Percentiles rank a stretch among this genome's conserved stretches.
Evolutionary conservation across 2,329 filamentous ascomycete species (phyloP).

Genomic region (Torrubiella hemipterigena): DNA sequence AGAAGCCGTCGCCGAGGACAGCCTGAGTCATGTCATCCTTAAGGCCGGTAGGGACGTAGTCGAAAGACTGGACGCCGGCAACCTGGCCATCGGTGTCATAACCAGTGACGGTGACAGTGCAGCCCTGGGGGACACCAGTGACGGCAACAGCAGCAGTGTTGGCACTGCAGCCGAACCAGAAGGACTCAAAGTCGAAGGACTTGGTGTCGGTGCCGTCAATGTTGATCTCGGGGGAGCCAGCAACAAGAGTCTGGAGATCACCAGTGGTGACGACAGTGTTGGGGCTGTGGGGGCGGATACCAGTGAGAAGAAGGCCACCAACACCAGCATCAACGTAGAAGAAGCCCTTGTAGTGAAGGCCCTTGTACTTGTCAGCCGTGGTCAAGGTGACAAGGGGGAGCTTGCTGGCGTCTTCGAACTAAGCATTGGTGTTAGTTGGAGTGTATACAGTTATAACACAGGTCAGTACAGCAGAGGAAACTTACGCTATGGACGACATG

Average conservation of each 20-base stretch:
- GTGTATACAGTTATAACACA: too few relatives aligned
- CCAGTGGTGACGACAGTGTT: background rate
- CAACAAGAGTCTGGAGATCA: background rate
- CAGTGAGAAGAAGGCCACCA: background rate
- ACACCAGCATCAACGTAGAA: background rate
- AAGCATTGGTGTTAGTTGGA: too few relatives aligned
- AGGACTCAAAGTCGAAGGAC: background rate
- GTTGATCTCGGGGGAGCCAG: background rate
- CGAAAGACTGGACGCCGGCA: background rate
- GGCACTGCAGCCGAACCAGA: background rate
- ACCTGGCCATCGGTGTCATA: background rate
- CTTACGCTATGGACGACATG: too few relatives aligned
- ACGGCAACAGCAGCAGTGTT: background rate
- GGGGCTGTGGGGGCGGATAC: background rate
- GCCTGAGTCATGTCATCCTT: background rate
- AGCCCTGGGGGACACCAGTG: background rate
- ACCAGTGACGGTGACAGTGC: background rate
- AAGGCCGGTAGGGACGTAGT: background rate
- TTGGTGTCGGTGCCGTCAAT: background rate
- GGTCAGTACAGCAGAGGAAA: too few relatives aligned
- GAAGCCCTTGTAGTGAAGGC: background rate
- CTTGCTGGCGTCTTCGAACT: too few relatives aligned
- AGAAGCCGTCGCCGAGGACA: background rate
- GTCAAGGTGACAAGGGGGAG: too few relatives aligned
- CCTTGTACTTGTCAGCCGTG: background rate